Evolutionary conservation across 2,329 filamentous ascomycete genomes (phyloP), one percentile per base, ranked within the genome.

Genomic region (Ilyonectria robusta): DNA sequence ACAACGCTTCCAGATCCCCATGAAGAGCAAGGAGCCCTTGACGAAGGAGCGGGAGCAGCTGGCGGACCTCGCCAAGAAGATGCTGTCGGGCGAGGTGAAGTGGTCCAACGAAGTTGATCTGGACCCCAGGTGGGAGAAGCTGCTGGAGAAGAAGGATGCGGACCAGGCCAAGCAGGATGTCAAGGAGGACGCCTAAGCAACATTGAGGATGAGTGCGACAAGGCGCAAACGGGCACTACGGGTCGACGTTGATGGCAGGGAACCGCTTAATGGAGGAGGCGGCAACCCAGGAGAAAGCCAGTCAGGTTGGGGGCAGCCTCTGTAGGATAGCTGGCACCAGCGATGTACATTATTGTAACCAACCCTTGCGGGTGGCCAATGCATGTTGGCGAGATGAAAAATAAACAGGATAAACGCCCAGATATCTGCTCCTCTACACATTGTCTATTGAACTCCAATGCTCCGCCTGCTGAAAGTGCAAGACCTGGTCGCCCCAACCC

Each of bases 401-500:
- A 72, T 62, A 66, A 70, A 66, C 62, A 69, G 70, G 68, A 70
- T 68, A 72, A 66, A 73, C 75, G 69, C 75, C 71, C 66, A 69
- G 72, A 63, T 62, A 67, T 42, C 50, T 65, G 53, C 31, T 33
- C 15, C 5, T 58, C 51, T 66, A 55, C 31, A 65, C 50, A 59
- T 67, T 59, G 54, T 69, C 64, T 66, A 68, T 68, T 58, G 54
- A 60, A 13, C 33, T 60, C 88, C 88, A 91, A 73, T 85, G 80
- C 42, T 85, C 81, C 7, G 84, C 78, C 66, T 86, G 84, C 75
- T 95, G 93, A 73, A 92, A 94, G 67, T 88, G 88, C 64, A 94
- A 78, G 9, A 88, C 91, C 74, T 95, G 90, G 72, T 94, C 86
- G 3, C 93, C 93, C 92, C 92, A 95, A 31, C 88, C 87, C 87